Evolutionary conservation across 2,329 filamentous ascomycete genomes (phyloP).

Genomic region (Colletotrichum paranaense): DNA sequence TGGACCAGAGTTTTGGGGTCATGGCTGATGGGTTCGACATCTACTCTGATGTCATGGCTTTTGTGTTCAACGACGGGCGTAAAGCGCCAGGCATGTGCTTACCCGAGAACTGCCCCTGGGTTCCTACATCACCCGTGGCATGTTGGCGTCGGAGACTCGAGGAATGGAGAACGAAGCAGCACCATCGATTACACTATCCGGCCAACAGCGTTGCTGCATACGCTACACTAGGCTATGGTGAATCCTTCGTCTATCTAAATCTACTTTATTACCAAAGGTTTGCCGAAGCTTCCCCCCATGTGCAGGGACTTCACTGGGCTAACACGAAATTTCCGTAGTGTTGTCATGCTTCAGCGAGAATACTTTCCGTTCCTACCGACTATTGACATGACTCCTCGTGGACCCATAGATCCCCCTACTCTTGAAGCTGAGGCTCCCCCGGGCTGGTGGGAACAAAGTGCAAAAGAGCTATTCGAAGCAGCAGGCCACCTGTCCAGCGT

Average conservation of each 20-base stretch:
- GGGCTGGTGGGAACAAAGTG: constrained; percentile 53
- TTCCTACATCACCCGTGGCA: constrained; percentile 48
- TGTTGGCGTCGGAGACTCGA: constrained; percentile 43
- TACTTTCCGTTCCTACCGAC: constrained; percentile 57
- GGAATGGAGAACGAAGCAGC: constrained; percentile 49
- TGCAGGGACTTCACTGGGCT: not conserved
- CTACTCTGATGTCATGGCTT: constrained; percentile 53
- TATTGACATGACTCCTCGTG: constrained; percentile 45
- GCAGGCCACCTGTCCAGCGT: constrained; percentile 49
- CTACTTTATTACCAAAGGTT: constrained; percentile 56
- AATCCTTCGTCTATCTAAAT: constrained; percentile 56
- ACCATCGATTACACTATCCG: constrained; percentile 50
- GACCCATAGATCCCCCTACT: constrained; percentile 53
- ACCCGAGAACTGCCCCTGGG: constrained; percentile 53
- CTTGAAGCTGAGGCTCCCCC: constrained; percentile 50
- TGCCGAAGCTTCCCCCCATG: not conserved
- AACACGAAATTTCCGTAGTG: constrained; percentile 38
- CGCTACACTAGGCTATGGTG: constrained; percentile 51
- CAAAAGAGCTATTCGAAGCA: constrained; percentile 48
- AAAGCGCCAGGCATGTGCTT: constrained; percentile 51
- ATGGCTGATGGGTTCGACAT: constrained; percentile 57
- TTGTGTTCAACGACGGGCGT: constrained; percentile 55
- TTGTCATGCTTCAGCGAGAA: constrained; percentile 55
- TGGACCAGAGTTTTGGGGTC: constrained; percentile 46
- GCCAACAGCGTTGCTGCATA: constrained; percentile 50